These are phyloP conservation scores for Tuctoria greenei DNA, from an alignment of 176 grass and related monocot species.

Conservation along the genomic window DNA sequence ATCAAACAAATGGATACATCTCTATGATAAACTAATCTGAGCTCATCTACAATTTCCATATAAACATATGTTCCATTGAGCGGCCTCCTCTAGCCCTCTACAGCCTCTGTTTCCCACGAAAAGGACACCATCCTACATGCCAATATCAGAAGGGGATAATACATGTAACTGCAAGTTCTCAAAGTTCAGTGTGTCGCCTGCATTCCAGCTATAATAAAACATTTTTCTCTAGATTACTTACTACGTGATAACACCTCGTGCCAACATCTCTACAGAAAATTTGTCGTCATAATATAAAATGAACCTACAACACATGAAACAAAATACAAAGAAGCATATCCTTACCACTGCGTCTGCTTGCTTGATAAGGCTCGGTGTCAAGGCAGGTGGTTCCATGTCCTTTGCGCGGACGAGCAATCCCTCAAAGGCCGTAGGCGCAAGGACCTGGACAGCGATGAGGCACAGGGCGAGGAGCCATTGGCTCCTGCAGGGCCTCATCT, in stretches of 20 bases:
- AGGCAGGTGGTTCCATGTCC: constrained; percentile 7
- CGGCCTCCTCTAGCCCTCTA: neutral
- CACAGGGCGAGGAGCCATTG: constrained; percentile 28
- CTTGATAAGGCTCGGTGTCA: constrained; percentile 30
- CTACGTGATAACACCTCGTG: neutral
- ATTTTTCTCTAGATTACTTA: neutral
- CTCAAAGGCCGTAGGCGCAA: neutral
- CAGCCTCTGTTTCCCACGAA: neutral
- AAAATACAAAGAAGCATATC: neutral
- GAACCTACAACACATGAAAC: neutral
- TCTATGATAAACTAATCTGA: neutral
- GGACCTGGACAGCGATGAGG: constrained; percentile 38
- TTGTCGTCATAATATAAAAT: neutral
- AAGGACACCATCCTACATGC: neutral
- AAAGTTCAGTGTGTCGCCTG: neutral
- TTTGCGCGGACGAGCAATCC: constrained; percentile 27
- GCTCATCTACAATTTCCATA: neutral
- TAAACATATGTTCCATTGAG: constrained; percentile 3
- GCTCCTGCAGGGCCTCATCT: constrained; percentile 33
- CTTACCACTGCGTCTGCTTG: constrained; percentile 49
- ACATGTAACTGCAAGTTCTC: neutral
- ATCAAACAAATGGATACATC: neutral
- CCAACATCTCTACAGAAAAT: neutral
- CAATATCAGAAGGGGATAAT: neutral
- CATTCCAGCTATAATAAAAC: neutral